phyloP scores from a whole-genome alignment of 805 yeast genomes.

The Phaffomyces thermotolerans region DNA sequence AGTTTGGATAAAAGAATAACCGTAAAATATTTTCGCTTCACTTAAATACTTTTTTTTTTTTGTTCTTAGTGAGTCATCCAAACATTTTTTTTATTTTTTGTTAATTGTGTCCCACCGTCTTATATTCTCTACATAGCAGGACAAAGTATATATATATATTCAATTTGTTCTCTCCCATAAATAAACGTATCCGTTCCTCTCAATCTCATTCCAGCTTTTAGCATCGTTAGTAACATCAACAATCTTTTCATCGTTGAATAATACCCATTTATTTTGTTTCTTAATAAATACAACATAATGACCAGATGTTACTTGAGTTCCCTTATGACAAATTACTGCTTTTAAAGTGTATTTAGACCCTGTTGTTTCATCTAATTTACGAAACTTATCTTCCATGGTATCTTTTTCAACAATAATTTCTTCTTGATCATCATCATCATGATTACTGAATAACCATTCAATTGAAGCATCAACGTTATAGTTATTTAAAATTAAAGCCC shows the following conservation, averaged over 20 bases:
- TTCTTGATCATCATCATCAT: constrained; percentile 62
- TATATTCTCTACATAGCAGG: no score
- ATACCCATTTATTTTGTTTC: constrained; percentile 45
- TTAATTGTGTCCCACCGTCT: no score
- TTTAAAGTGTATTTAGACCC: constrained; percentile 38
- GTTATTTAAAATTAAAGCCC: constrained; percentile 56
- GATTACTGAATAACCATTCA: constrained; percentile 84
- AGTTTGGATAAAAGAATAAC: neutral
- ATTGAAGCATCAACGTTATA: constrained; percentile 70
- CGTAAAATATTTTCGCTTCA: neutral
- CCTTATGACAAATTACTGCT: constrained; percentile 79
- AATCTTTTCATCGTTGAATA: constrained; percentile 84
- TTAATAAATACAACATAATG: constrained; percentile 76
- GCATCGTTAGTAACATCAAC: constrained; percentile 42
- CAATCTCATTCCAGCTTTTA: constrained; percentile 27
- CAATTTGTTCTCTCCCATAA: constrained; percentile 26
- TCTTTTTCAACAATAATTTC: constrained; percentile 27
- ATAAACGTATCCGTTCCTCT: constrained; percentile 41
- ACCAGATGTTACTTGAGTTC: constrained; percentile 79
- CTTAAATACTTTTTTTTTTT: neutral
- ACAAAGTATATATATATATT: no score
- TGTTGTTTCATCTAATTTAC: constrained; percentile 1
- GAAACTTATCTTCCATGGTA: constrained; percentile 9
- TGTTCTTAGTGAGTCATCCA: neutral
- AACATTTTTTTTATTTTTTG: no score